Base-by-base conservation (phyloP, 2,329 filamentous ascomycete species). In the Tolypocladium nubicola region DNA sequence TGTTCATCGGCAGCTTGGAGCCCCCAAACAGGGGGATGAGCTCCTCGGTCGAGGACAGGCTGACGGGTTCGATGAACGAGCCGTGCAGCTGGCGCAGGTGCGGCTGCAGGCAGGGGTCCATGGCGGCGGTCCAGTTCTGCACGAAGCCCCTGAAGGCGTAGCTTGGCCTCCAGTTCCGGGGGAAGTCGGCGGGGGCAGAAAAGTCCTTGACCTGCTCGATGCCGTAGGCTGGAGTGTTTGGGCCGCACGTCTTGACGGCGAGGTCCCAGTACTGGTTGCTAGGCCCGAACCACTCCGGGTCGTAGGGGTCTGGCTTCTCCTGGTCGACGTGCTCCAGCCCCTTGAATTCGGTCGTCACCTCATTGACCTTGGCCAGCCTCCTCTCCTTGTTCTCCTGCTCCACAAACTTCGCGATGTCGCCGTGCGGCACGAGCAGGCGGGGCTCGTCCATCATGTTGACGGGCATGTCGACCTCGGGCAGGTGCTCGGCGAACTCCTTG, bases 391-490 rank as follows among this genome's bases (percentile, higher is more conserved):
- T 69, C 64, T 84, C 83, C 52, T 73, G 71, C 9, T 69, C 69
- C 11, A 85, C 73, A 53, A 81, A 71, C 30, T 71, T 70, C 30
- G 79, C 73, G 57, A 87, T 77, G 16, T 79, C 73, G 56, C 86
- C 77, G 70, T 77, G 83, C 11, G 81, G 77, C 3, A 84, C 81
- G 37, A 86, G 70, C n/a, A 88, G 67, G 26, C 84, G 76, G 35
- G 84, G 78, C 66, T 87, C 82, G 66, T 87, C 84, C 70, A 85
- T 76, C 55, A 78, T 75, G 65, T 87, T 87, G 71, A 87, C 81
- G 13, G 83, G 79, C 73, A 87, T 85, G 65, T 87, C 83, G 66
- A 87, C 79, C 60, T 87, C 83, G 5, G 84, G 84, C 26, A 87
- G 66, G 54, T 77, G 71, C 16, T 75, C 66, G 33, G 79, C 76